Conservation (phyloP, 192 early-diverging fungal species). For the Allomyces javanicus region DNA sequence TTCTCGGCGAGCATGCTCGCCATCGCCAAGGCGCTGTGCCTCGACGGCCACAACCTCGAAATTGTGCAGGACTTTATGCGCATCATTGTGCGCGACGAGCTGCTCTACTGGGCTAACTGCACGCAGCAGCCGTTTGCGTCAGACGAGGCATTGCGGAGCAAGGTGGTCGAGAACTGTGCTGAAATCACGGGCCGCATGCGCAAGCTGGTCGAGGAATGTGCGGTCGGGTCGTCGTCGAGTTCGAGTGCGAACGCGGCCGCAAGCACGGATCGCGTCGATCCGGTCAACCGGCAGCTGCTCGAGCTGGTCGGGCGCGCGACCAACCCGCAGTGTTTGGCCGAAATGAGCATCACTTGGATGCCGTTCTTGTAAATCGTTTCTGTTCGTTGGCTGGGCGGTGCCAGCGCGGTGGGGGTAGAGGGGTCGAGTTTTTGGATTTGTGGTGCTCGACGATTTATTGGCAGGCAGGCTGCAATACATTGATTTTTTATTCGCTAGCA, state of each 20-base stretch:
- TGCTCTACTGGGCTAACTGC: slow-evolving; percentile 51
- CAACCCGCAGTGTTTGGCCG: slow-evolving; percentile 78
- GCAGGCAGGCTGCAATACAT: no score
- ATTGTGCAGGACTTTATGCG: slow-evolving; percentile 74
- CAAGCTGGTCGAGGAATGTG: background rate
- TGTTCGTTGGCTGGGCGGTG: no score
- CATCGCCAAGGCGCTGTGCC: slow-evolving; percentile 40
- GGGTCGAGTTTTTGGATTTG: no score
- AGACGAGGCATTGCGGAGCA: slow-evolving; percentile 1
- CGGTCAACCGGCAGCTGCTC: slow-evolving; percentile 67
- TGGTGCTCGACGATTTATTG: no score
- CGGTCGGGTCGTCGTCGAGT: slow-evolving; percentile 1
- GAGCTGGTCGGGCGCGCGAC: slow-evolving; percentile 77
- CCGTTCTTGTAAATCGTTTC: slow-evolving; percentile 45
- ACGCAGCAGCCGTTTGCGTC: slow-evolving; percentile 26
- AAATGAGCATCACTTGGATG: slow-evolving; percentile 91
- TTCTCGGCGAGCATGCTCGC: slow-evolving; percentile 69
- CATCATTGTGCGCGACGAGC: slow-evolving; percentile 86
- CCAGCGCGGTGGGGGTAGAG: no score
- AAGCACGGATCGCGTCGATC: slow-evolving; percentile 27
- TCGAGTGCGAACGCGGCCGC: slow-evolving; percentile 1
- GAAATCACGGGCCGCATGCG: background rate
- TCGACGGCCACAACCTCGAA: slow-evolving; percentile 70
- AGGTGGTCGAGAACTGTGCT: slow-evolving; percentile 2
- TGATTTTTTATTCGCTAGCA: no score